Evolutionary conservation across 2,329 filamentous ascomycete genomes (phyloP), one percentile per base, ranked within the genome.

Genomic region (Arachnomyces sp.): DNA sequence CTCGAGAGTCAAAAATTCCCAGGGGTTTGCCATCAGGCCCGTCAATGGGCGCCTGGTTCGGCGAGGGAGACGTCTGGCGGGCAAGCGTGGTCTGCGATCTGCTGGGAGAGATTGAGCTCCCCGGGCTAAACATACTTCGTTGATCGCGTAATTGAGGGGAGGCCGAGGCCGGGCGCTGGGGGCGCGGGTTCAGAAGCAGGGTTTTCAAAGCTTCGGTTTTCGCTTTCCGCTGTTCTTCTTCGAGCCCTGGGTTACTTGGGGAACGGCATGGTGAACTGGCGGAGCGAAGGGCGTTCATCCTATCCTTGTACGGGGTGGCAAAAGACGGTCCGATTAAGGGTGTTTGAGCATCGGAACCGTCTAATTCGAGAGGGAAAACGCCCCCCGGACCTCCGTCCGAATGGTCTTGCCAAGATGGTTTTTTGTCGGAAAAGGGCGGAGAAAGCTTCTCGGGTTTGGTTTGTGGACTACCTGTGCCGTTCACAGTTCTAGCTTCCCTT

Each of bases 281-380:
- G 25, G 64, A 59, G 20, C 62, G 63, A 38, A 67, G 46, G 13
- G 65, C 65, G 36, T 64, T 61, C 57, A 70, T 68, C 38, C 65
- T 59, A 43, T 70, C 64, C 43, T 62, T 63, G 45, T 67, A 70
- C 7, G 67, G 62, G 11, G 80, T 82, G 3, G 82, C 80, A 57
- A 85, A 84, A 2, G 81, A 74, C 18, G 79, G 79, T 3, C 74
- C 82, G 49, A 79, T 74, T 34, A 65, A 70, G 32, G 69, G 68
- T 14, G 39, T 44, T 11, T 71, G 69, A 31, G 60, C 62, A n/a
- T 68, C 58, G 13, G 70, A 72, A 16, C 74, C 73, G 47, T 85
- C 79, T 34, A 88, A 66, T 55, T 93, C 86, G 46, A 79, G 72
- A 6, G 77, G 60, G 44, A 87, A 84, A 20, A 84, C 73, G 16